A percentile compares a stretch with the other conserved stretches of the same genome.
phyloP scores from a whole-genome alignment of 2,329 filamentous ascomycete genomes.

The Anisogramma anomala region DNA sequence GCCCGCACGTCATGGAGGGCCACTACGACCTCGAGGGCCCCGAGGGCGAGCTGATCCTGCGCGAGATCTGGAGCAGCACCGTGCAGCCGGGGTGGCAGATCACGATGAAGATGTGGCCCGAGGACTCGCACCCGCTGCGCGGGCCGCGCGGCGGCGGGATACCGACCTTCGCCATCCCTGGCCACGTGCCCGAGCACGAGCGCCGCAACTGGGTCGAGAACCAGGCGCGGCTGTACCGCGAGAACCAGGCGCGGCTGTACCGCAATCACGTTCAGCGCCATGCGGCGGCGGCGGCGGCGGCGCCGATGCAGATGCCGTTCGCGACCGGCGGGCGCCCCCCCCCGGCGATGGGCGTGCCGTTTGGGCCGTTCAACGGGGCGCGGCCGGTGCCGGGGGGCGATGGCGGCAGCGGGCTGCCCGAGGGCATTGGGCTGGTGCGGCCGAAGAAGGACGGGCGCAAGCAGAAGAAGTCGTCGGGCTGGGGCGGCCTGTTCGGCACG shows the following conservation, averaged over 20 bases:
- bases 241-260: background rate
- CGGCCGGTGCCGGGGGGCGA: background rate
- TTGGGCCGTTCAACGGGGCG: background rate
- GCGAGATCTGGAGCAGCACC: slow-evolving; percentile 70
- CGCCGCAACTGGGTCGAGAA: too few relatives aligned
- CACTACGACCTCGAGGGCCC: slow-evolving; percentile 73
- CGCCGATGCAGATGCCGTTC: background rate
- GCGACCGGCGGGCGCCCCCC: too few relatives aligned
- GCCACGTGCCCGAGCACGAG: too few relatives aligned
- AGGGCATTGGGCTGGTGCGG: slow-evolving; percentile 18
- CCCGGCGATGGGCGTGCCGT: background rate
- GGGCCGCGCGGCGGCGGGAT: slow-evolving; percentile 2
- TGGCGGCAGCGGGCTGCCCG: too few relatives aligned
- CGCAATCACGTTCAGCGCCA: too few relatives aligned
- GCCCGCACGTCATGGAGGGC: slow-evolving; percentile 63
- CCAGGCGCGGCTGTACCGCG: background rate
- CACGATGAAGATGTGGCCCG: slow-evolving; percentile 49
- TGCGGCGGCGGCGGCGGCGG: background rate
- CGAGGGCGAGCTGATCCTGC: slow-evolving; percentile 71
- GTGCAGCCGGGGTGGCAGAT: slow-evolving; percentile 64
- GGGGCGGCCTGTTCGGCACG: slow-evolving; percentile 11
- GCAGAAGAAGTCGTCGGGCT: slow-evolving; percentile 3
- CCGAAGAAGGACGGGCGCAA: slow-evolving; percentile 20
- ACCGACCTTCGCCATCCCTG: background rate
- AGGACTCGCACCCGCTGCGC: slow-evolving; percentile 30